phyloP scores from a whole-genome alignment of 805 yeast genomes.

The Scheffersomyces coipomensis region DNA sequence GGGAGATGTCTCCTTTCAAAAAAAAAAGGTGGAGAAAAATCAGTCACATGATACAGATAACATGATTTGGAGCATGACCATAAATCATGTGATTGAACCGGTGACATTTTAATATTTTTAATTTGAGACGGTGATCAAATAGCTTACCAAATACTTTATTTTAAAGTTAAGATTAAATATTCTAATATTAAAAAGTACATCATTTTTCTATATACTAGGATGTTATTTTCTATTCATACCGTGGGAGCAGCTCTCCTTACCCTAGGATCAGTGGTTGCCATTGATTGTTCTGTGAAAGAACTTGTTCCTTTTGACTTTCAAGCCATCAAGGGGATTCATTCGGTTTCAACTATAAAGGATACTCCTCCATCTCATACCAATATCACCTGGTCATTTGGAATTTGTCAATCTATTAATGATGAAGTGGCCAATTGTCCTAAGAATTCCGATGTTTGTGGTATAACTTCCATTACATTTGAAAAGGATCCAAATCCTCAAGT shows the following conservation, averaged over 20 bases:
- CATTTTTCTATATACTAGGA: too few species aligned
- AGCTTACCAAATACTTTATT: too few species aligned
- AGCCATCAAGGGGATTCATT: conserved; percentile 49
- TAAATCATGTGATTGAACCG: too few species aligned
- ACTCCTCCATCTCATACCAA: conserved; percentile 81
- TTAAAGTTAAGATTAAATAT: too few species aligned
- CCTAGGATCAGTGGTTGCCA: conserved; percentile 4
- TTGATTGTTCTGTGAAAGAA: conserved; percentile 36
- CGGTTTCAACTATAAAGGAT: conserved; percentile 35
- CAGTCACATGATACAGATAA: too few species aligned
- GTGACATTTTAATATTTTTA: too few species aligned
- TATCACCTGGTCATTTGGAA: conserved; percentile 66
- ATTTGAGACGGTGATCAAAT: too few species aligned
- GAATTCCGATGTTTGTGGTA: conserved; percentile 78
- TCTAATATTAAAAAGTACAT: too few species aligned
- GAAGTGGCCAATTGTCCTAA: conserved; percentile 57
- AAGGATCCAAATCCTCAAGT: conserved; percentile 40
- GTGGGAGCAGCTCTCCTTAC: neutral
- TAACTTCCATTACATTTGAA: conserved; percentile 55
- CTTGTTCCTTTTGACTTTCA: conserved; percentile 42
- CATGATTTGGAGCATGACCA: too few species aligned
- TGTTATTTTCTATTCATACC: neutral
- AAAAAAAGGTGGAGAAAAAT: too few species aligned
- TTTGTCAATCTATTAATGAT: conserved; percentile 54
- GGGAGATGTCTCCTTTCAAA: too few species aligned